A percentile compares a stretch with the other conserved stretches of the same genome.
Evolutionary conservation across 495 filamentous ascomycete genomes (phyloP).

Genomic region (Tuber umbilicatum): DNA sequence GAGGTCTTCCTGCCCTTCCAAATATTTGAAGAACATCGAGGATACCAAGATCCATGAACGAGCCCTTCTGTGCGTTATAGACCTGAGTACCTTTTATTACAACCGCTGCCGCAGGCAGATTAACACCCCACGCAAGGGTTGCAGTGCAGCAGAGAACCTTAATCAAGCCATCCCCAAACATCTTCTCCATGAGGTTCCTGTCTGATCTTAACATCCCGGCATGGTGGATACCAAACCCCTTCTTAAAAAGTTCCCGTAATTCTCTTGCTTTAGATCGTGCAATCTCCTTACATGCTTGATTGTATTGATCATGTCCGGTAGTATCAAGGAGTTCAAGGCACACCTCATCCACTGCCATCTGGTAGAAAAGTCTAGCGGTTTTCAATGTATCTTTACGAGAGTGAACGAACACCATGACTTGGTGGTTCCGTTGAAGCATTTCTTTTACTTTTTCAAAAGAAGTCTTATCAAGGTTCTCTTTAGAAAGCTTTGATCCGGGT

Average conservation of each 20-base stretch:
- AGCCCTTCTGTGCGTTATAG: slow-evolving; percentile 91
- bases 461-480: slow-evolving; percentile 78
- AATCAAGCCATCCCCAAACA: slow-evolving; percentile 81
- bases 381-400: slow-evolving; percentile 87
- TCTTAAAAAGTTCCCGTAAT: slow-evolving; percentile 76
- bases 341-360: slow-evolving; percentile 74
- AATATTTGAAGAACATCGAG: slow-evolving; percentile 98
- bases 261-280: slow-evolving; percentile 75
- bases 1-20: slow-evolving; percentile 91
- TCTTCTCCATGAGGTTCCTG: slow-evolving; percentile 81
- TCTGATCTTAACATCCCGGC: slow-evolving; percentile 91
- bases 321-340: slow-evolving; percentile 78
- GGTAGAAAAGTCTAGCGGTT: slow-evolving; percentile 75
- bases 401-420: slow-evolving; percentile 99
- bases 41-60: slow-evolving; percentile 94
- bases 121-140: slow-evolving; percentile 97
- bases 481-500: slow-evolving; percentile 63
- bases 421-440: slow-evolving; percentile 81
- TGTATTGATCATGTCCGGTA: slow-evolving; percentile 60
- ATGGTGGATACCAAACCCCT: slow-evolving; percentile 91
- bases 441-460: slow-evolving; percentile 91
- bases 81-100: slow-evolving; percentile 97
- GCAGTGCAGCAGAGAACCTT: slow-evolving; percentile 98
- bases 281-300: slow-evolving; percentile 68
- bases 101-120: slow-evolving; percentile 92